Evolutionary conservation across 495 filamentous ascomycete genomes (phyloP), one percentile per base, ranked within the genome.

Genomic region (Xylona heveae): DNA sequence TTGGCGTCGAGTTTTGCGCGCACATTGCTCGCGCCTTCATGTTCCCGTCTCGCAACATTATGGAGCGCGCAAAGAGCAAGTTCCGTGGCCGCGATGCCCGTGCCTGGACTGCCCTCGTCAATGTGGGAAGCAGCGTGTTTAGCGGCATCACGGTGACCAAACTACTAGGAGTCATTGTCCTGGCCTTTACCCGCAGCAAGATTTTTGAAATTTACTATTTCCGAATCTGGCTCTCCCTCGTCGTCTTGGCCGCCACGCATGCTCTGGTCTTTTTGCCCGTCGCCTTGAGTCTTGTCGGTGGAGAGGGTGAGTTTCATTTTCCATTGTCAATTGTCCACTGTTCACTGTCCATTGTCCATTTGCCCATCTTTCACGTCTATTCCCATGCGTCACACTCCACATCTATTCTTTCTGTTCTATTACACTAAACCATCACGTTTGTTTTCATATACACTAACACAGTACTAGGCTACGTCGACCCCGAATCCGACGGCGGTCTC

Each of bases 181-280:
- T 99, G 9, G 88, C 84, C 0, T 95, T 91, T 40, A 99, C 88
- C 5, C 56, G 78, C 16, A 91, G 81, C 52, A 95, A 94, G 66
- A 95, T 99, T 49, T 99, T 99, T 46, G 90, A 95, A 59, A 78
- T 95, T 34, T 99, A 95, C 52, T 99, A 95, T 50, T 99, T 99
- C 57, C 61, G 88, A 5, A 76, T 99, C 22, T 99, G 88, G 88
- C 48, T 92, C 14, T 75, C 84, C 27, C 61, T 99, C 38, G 81
- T 95, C 23, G 40, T 82, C 14, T 80, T 91, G 38, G 90, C 81
- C n/a, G 79, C 81, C 14, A 59, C 65, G 0, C 88, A 99, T 49
- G 79, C 84, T 7, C 61, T 99, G 10, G 64, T 99, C 2, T 91
- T 92, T 52, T 54, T 99, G 38, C 88, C 88, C 0, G 90, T 94